Conservation (phyloP, 352 stramenopile species). For the Phytophthora podocarpi region DNA sequence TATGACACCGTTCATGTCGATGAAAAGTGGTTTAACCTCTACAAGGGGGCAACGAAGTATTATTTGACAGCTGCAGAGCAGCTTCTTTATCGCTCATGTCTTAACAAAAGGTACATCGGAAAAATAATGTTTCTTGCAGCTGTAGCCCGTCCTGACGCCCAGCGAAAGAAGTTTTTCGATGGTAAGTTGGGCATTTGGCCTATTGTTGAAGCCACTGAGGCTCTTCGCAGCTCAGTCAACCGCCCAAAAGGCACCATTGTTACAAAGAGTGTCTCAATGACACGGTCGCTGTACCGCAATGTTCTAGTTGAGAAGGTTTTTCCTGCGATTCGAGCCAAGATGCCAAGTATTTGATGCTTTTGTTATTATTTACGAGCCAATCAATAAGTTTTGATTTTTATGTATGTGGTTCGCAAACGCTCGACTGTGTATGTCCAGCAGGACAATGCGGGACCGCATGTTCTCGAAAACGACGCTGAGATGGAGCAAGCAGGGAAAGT, state of each 20-base stretch:
- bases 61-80: conserved; percentile 7
- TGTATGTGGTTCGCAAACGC: too few species aligned
- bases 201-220: background rate
- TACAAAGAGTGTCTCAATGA: background rate
- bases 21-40: conserved; percentile 31
- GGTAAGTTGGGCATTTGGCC: conserved; percentile 25
- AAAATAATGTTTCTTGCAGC: conserved; percentile 20
- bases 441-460: too few species aligned
- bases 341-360: too few species aligned
- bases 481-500: too few species aligned
- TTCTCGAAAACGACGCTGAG: too few species aligned
- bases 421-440: too few species aligned
- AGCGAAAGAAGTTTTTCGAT: conserved; percentile 13
- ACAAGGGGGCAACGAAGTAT: conserved; percentile 1
- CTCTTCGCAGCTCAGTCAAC: background rate
- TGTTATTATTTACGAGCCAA: too few species aligned
- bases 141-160: conserved; percentile 2
- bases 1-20: conserved; percentile 16
- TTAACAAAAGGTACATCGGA: too few species aligned
- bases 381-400: too few species aligned
- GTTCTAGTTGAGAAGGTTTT: conserved; percentile 9
- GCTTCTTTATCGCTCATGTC: background rate
- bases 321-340: conserved; percentile 6
- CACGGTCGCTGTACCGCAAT: too few species aligned
- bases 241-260: background rate